Evolutionary conservation across 768 basidiomycete genomes (phyloP).

Genomic region (Nidularia pulvinata): DNA sequence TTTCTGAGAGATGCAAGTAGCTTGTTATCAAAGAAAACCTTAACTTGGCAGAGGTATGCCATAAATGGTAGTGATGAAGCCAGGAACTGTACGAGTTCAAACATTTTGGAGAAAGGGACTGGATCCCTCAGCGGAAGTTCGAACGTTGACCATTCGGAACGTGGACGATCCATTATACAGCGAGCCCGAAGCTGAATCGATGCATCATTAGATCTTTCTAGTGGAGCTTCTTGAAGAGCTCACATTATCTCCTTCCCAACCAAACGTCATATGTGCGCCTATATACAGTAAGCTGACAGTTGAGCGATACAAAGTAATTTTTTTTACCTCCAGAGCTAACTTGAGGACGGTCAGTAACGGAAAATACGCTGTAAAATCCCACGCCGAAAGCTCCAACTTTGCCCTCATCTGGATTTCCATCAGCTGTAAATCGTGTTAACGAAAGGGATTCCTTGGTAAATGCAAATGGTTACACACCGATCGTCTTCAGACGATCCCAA

Average conservation of each 20-base stretch:
- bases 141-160: slow-evolving; percentile 81
- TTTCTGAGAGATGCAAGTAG: slow-evolving; percentile 70
- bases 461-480: slow-evolving; percentile 60
- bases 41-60: slow-evolving; percentile 71
- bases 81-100: slow-evolving; percentile 90
- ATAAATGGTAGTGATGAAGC: slow-evolving; percentile 95
- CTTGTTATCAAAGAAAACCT: slow-evolving; percentile 82
- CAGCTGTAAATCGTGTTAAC: slow-evolving; percentile 43
- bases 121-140: slow-evolving; percentile 87
- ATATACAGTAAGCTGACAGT: no score
- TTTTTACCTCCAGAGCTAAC: slow-evolving; percentile 73
- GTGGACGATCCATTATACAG: slow-evolving; percentile 57
- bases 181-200: slow-evolving; percentile 76
- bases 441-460: no score
- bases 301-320: neutral
- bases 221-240: neutral
- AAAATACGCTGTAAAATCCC: slow-evolving; percentile 83
- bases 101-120: slow-evolving; percentile 74
- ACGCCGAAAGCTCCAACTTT: slow-evolving; percentile 97
- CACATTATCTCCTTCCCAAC: no score
- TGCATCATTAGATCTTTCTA: slow-evolving; percentile 8
- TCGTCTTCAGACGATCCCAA: slow-evolving; percentile 89
- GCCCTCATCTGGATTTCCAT: slow-evolving; percentile 93
- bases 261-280: no score
- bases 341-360: slow-evolving; percentile 81